Evolutionary conservation across 345 rosid genomes (phyloP).

Genomic region (thale cress (Arabidopsis thaliana)): DNA sequence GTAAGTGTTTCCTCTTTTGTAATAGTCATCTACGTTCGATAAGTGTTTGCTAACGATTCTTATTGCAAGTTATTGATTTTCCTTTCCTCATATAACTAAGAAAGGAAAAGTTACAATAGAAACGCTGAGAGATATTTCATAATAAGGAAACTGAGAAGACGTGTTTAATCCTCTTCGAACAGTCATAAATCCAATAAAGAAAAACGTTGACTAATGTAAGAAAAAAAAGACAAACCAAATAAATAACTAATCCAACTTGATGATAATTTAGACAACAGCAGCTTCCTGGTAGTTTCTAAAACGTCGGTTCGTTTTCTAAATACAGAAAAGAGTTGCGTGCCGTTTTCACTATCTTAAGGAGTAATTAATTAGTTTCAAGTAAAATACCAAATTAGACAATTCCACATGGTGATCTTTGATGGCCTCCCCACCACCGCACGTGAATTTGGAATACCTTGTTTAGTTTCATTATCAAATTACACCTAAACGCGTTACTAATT

Average conservation of each 20-base stretch:
- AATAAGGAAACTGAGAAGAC: background rate
- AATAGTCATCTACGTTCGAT: background rate
- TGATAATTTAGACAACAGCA: background rate
- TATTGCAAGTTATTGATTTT: background rate
- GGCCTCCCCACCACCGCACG: conserved; percentile 26
- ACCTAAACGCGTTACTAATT: conserved; percentile 25
- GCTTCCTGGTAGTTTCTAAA: conserved; percentile 34
- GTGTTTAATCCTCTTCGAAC: background rate
- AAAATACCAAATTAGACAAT: conserved; percentile 15
- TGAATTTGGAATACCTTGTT: background rate
- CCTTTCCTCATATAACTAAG: background rate
- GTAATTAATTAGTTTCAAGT: conserved; percentile 7
- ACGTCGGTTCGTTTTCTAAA: conserved; percentile 28
- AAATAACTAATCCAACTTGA: conserved; percentile 9
- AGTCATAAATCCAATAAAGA: background rate
- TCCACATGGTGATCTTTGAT: conserved; percentile 45
- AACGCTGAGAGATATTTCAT: background rate
- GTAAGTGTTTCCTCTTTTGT: conserved; percentile 10
- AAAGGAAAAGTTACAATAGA: background rate
- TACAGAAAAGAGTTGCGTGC: conserved; percentile 31
- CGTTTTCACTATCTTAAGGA: conserved; percentile 15
- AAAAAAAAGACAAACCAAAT: background rate
- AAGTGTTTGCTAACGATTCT: conserved; percentile 1
- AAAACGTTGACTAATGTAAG: conserved; percentile 12
- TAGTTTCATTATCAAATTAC: background rate